Evolutionary conservation across 2,329 filamentous ascomycete genomes (phyloP), one percentile per base, ranked within the genome.

Genomic region (Thielaviopsis populi): DNA sequence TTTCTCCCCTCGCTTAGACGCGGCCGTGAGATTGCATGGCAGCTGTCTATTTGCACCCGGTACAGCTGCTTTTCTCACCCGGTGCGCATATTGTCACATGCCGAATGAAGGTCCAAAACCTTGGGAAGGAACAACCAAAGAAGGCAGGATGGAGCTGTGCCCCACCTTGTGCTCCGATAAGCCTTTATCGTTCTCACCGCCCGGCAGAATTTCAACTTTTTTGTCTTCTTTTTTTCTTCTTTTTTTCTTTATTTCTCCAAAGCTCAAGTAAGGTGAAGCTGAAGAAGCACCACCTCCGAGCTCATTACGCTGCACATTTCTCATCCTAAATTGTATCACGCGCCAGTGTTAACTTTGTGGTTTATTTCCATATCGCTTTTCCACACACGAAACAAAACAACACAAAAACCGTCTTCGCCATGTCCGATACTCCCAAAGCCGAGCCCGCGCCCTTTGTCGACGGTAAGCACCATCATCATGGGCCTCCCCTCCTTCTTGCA

Each of bases 191-290:
- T 1, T 0, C 10, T 40, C 33, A 66, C 65, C 65, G 65, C 63
- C 53, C 40, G 65, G 65, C 65, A 66, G 65, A 65, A 66, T 63
- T 5, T 43, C 30, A 66, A 50, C 58, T 61, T 66, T 66, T 65
- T 66, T 65, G 62, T 66, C 54, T 63, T 62, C 61, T 50, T 58
- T 40, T 42, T 42, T 43, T n/a, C 13, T 24, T 42, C n/a, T 17
- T n/a, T 50, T 58, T 40, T 42, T 42, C 37, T n/a, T 7, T 24
- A 30, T 13, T 17, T 8, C 24, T 17, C 10, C 10, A 8, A 60
- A 33, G 6, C 17, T 40, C 10, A 17, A 33, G 42, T 6, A n/a
- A n/a, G n/a, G n/a, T n/a, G n/a, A n/a, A 62, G 13, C 33, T 40
- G 41, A 2, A 30, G n/a, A 62, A 15, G 17, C 24, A 24, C 19